Conservation (phyloP, 225 moss, liverwort and hornwort genomes). For the Straminergon stramineum region DNA sequence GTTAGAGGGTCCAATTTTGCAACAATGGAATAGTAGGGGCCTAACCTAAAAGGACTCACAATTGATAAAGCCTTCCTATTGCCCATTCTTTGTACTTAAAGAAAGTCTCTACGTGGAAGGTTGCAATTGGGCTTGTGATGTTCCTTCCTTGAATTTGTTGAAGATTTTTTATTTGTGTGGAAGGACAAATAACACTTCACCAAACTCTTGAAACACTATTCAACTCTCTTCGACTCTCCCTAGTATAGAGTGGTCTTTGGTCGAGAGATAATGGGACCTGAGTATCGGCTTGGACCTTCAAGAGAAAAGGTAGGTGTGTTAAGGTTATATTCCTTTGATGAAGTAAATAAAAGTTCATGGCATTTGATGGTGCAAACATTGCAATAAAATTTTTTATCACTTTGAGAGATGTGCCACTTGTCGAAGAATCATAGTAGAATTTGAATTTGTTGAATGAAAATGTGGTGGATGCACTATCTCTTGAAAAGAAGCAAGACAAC, state of each 20-base stretch:
- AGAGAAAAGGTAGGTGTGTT: neutral
- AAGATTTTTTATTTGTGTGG: accelerated
- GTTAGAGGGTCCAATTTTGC: neutral
- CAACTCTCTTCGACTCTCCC: accelerated
- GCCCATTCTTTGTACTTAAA: accelerated
- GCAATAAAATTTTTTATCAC: neutral
- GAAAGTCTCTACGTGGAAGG: neutral
- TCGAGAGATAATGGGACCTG: too few relatives aligned
- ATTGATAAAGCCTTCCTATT: neutral
- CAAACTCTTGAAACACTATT: neutral
- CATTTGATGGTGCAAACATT: accelerated
- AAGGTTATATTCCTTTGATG: accelerated
- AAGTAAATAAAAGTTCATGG: neutral
- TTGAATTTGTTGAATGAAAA: neutral
- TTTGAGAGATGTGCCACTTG: neutral
- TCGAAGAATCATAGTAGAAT: neutral
- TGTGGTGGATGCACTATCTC: neutral
- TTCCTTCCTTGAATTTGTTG: accelerated
- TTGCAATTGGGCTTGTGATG: accelerated
- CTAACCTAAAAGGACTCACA: too few relatives aligned
- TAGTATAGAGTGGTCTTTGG: neutral
- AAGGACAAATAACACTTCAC: neutral
- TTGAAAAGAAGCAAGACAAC: neutral
- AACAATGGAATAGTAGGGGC: neutral
- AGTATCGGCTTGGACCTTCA: neutral